Evolutionary conservation across 768 basidiomycete genomes (phyloP), one percentile per base, ranked within the genome.

Genomic region (Termitomyces sp.): DNA sequence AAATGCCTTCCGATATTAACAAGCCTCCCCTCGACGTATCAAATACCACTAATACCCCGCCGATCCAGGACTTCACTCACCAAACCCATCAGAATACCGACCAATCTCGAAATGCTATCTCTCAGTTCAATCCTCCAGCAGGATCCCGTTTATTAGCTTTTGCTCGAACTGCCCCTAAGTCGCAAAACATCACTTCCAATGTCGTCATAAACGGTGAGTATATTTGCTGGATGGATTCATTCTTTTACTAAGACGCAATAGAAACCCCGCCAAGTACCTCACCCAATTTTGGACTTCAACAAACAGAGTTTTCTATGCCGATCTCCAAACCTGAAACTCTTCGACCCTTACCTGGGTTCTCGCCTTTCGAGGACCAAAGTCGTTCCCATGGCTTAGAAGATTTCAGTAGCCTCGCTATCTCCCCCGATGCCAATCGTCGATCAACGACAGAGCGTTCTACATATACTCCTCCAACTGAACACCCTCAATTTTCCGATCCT

Each of bases 341-440:
- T 4, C 74, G 70, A 28, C 61, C 70, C 44, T 60, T 63, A 40
- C 67, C 74, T 30, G 76, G 76, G 18, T 86, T 86, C 64, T 82
- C 80, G 13, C 83, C 84, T 0, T 87, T 86, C 62, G 83, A 86
- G 40, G 84, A 83, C n/a, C 72, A 69, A 50, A 64, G 56, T 32
- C 74, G 74, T 35, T 67, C 60, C 6, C 64, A 62, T 55, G 50
- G 49, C 35, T 62, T 65, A 23, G 70, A 72, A n/a, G 71, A 70
- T 30, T 18, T 63, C 44, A 55, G 61, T 50, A 61, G 30, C 41
- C 57, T 60, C 55, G 32, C 40, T 18, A 32, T 61, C 33, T 38
- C 54, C 2, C 48, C 59, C 7, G 62, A 66, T 30, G 50, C 54
- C 23, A 61, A 61, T 50, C 68, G 63, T 43, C 60, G 63, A 32